Evolutionary conservation across 345 rosid genomes (phyloP), one percentile per base, ranked within the genome.

Genomic region (Heritiera fomes): DNA sequence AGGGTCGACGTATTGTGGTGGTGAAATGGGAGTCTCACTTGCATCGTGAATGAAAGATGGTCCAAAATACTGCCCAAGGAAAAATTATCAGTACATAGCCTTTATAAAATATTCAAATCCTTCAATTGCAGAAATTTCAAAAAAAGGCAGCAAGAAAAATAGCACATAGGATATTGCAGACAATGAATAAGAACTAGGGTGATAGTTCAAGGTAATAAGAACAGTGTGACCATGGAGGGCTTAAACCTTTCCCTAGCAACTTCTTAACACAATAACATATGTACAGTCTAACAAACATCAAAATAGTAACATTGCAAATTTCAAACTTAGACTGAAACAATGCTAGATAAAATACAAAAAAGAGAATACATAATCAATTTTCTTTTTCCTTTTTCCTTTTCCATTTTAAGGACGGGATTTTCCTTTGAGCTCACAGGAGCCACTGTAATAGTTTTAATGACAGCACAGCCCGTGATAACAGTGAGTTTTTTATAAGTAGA

Each of bases 21-120:
- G 84, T 2, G 92, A 83, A n/a, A 76, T n/a, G 1, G 87, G 68
- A 7, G 64, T 71, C 7, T 78, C n/a, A 80, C 84, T 88, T 64
- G 75, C 97, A 2, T 90, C 95, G 8, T 94, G 99, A 45, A 96
- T 77, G 49, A 96, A 96, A 69, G 84, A 75, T 23, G 91, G 53
- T 79, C 99, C 98, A 68, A 92, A 92, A 81, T 87, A 92, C 97
- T 96, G 91, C 72, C 18, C 43, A 76, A 34, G 46, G 63, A 73
- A 40, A 34, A 65, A 62, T 50, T 9, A 63, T 78, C 53, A 78
- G 65, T 11, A n/a, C 61, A 66, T 56, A 71, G 0, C 41, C 75
- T 83, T 78, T 30, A n/a, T 18, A 20, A 41, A 41, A 50, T 6
- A 41, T 49, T 7, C 3, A 47, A 14, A 23, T 60, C 15, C 34